Percentiles rank a stretch among this genome's conserved stretches.
Conservation (phyloP, 169 alveolate genomes). For the Amoebophrya sp. region DNA sequence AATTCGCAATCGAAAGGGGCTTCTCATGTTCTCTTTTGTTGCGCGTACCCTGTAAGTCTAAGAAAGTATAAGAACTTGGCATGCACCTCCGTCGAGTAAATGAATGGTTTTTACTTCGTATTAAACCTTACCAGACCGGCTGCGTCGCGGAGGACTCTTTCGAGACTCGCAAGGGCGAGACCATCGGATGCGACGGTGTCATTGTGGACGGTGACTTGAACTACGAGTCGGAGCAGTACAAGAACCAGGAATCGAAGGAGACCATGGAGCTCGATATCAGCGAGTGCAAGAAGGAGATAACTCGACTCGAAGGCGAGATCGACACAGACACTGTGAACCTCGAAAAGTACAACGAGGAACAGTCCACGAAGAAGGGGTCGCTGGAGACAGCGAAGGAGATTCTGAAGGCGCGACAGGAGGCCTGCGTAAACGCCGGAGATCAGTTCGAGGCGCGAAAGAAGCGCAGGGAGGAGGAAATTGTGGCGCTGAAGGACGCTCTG, state of each 20-base stretch:
- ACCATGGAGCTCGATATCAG: background rate
- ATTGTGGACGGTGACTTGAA: background rate
- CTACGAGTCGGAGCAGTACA: background rate
- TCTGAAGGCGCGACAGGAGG: background rate
- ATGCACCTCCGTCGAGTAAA: no score
- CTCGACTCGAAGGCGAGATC: background rate
- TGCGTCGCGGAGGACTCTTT: background rate
- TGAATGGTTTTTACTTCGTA: no score
- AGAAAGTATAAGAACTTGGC: no score
- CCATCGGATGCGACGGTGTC: background rate
- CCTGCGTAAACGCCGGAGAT: background rate
- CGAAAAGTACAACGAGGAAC: background rate
- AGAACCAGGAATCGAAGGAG: background rate
- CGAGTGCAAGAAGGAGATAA: background rate
- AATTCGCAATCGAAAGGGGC: no score
- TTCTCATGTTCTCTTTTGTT: no score
- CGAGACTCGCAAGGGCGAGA: background rate
- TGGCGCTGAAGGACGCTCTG: background rate
- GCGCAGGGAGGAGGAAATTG: background rate
- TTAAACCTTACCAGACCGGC: background rate
- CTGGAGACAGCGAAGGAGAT: background rate
- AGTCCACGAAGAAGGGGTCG: background rate
- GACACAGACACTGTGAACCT: background rate
- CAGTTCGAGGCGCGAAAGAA: background rate
- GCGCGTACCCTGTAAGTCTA: no score